Conservation (phyloP, 2,329 filamentous ascomycete species). For the Xylaria sp. region DNA sequence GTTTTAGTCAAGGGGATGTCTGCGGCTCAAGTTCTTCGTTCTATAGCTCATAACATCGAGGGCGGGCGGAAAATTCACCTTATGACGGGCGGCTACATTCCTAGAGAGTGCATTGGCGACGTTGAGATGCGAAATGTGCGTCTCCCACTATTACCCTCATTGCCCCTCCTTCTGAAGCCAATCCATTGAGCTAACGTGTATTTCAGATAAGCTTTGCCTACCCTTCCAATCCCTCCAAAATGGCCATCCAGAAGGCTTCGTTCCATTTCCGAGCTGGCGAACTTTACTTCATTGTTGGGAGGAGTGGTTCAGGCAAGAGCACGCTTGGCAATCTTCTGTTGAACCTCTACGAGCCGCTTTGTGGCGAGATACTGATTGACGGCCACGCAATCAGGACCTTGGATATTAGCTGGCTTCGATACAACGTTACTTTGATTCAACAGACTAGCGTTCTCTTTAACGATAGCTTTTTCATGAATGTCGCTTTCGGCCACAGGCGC, state of each 20-base stretch:
- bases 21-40: constrained; percentile 68
- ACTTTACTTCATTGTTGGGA: constrained; percentile 81
- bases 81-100: constrained; percentile 42
- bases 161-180: background rate
- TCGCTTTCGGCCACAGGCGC: constrained; percentile 69
- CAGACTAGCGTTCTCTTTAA: constrained; percentile 83
- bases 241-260: constrained; percentile 64
- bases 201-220: constrained; percentile 80
- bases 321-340: constrained; percentile 82
- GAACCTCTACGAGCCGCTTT: constrained; percentile 72
- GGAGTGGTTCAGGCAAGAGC: constrained; percentile 91
- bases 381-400: constrained; percentile 65
- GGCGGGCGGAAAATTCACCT: constrained; percentile 35
- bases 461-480: constrained; percentile 78
- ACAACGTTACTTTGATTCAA: constrained; percentile 80
- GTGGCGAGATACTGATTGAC: constrained; percentile 73
- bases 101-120: constrained; percentile 62
- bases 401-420: constrained; percentile 73
- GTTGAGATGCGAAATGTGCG: constrained; percentile 72
- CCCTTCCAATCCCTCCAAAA: constrained; percentile 67
- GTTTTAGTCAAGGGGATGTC: constrained; percentile 79
- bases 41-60: constrained; percentile 45
- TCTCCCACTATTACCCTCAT: constrained; percentile 22
- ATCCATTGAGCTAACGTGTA: constrained; percentile 23
- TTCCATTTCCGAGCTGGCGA: constrained; percentile 75